A percentile compares a stretch with the other conserved stretches of the same genome.
Conservation (phyloP, 2,329 filamentous ascomycete species). For the Calonectria pauciramosa region DNA sequence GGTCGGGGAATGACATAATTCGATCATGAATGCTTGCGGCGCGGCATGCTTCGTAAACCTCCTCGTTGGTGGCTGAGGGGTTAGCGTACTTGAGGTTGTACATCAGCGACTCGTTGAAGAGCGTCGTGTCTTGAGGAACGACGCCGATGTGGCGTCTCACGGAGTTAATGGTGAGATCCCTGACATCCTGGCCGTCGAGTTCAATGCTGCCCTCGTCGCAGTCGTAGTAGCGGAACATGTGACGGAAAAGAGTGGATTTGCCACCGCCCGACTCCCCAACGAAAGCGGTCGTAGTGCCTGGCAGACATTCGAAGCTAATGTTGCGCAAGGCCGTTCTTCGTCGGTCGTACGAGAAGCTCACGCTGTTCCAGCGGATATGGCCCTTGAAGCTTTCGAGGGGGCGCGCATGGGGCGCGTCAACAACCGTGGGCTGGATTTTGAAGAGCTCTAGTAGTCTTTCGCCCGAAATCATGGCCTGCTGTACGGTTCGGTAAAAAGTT, state of each 20-base stretch:
- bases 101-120: constrained; percentile 96
- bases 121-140: constrained; percentile 94
- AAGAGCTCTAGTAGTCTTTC: constrained; percentile 96
- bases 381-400: constrained; percentile 79
- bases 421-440: constrained; percentile 93
- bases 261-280: constrained; percentile 97
- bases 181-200: constrained; percentile 87
- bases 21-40: constrained; percentile 95
- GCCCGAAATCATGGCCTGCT: constrained; percentile 97
- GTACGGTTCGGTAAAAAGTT: constrained; percentile 95
- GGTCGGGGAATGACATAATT: constrained; percentile 89
- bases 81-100: constrained; percentile 95
- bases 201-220: constrained; percentile 83
- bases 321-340: constrained; percentile 88
- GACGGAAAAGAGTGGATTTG: constrained; percentile 95
- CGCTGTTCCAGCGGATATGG: constrained; percentile 88
- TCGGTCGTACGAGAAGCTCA: constrained; percentile 90
- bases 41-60: constrained; percentile 84
- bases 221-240: constrained; percentile 98
- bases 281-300: constrained; percentile 94
- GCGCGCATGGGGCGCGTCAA: constrained; percentile 78
- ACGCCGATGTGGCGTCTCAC: constrained; percentile 92
- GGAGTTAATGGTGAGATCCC: constrained; percentile 93
- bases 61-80: constrained; percentile 82
- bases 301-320: constrained; percentile 85